A percentile compares a stretch with the other conserved stretches of the same genome.
These are phyloP conservation scores for Mortierella claussenii DNA, from an alignment of 192 early-diverging fungal species.

Conservation along the genomic window DNA sequence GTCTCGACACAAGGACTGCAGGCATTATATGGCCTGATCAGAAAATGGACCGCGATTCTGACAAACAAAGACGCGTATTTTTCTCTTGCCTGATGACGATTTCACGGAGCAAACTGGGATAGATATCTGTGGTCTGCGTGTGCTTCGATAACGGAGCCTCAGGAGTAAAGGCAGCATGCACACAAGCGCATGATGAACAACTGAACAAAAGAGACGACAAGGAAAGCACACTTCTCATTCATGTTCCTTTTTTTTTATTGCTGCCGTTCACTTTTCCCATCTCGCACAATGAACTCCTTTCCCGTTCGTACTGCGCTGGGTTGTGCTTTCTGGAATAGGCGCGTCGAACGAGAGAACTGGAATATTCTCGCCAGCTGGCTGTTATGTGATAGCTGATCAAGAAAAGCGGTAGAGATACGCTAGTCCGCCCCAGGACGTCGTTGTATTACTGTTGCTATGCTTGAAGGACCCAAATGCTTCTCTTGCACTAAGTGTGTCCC, in stretches of 20 bases:
- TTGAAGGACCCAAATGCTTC: neutral
- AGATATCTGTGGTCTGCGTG: neutral
- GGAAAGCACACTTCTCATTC: neutral
- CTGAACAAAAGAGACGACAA: neutral
- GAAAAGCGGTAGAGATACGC: neutral
- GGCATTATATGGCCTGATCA: too few species aligned
- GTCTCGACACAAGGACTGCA: too few species aligned
- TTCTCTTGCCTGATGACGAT: neutral
- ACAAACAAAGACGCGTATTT: constrained; percentile 1
- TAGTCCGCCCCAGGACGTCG: neutral
- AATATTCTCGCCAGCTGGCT: neutral
- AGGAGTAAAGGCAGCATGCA: constrained; percentile 5
- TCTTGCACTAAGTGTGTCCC: neutral
- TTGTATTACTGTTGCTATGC: neutral
- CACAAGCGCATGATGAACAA: neutral
- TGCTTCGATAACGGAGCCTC: neutral
- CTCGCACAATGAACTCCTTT: too few species aligned
- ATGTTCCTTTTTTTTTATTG: neutral
- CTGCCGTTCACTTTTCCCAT: neutral
- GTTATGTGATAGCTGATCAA: neutral
- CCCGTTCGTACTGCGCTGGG: neutral
- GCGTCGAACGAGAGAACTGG: neutral
- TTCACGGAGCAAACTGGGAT: constrained; percentile 15
- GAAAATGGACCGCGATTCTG: too few species aligned
- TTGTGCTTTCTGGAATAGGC: constrained; percentile 4